These are phyloP conservation scores for Fusarium cicatricum DNA, from an alignment of 2,329 filamentous ascomycete species.

Conservation along the genomic window DNA sequence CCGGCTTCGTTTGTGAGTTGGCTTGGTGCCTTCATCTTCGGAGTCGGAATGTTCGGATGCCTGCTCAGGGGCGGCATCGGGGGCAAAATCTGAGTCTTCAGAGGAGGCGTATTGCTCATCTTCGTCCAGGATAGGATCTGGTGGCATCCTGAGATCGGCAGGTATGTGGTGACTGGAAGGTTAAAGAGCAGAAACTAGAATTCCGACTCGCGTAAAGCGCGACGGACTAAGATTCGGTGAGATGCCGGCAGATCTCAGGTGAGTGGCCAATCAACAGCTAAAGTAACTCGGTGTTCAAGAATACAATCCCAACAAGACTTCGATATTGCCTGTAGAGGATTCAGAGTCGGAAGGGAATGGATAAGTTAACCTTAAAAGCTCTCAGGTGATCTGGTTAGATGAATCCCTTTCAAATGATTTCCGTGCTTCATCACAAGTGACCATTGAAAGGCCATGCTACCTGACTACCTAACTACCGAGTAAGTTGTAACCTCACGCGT, in stretches of 20 bases:
- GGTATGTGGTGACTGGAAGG: slow-evolving; percentile 2
- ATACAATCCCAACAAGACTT: background rate
- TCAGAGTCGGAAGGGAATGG: too few relatives aligned
- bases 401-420: too few relatives aligned
- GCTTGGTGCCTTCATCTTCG: slow-evolving; percentile 48
- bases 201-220: slow-evolving; percentile 5
- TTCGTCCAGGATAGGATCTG: slow-evolving; percentile 54
- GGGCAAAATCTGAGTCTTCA: slow-evolving; percentile 77
- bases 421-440: too few relatives aligned
- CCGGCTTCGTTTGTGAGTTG: slow-evolving; percentile 38
- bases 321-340: background rate
- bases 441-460: too few relatives aligned
- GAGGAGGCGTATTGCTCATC: slow-evolving; percentile 72
- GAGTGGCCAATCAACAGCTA: slow-evolving; percentile 30
- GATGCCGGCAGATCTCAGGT: slow-evolving; percentile 6
- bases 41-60: slow-evolving; percentile 61
- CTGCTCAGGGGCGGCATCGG: slow-evolving; percentile 60
- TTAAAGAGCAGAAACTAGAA: background rate
- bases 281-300: too few relatives aligned
- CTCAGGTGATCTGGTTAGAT: too few relatives aligned
- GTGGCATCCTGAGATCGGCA: slow-evolving; percentile 49
- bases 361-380: too few relatives aligned
- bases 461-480: too few relatives aligned
- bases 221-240: slow-evolving; percentile 14
- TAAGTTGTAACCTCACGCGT: too few relatives aligned